Evolutionary conservation across 2,329 filamentous ascomycete genomes (phyloP).

Genomic region (Epichloe uncinata): DNA sequence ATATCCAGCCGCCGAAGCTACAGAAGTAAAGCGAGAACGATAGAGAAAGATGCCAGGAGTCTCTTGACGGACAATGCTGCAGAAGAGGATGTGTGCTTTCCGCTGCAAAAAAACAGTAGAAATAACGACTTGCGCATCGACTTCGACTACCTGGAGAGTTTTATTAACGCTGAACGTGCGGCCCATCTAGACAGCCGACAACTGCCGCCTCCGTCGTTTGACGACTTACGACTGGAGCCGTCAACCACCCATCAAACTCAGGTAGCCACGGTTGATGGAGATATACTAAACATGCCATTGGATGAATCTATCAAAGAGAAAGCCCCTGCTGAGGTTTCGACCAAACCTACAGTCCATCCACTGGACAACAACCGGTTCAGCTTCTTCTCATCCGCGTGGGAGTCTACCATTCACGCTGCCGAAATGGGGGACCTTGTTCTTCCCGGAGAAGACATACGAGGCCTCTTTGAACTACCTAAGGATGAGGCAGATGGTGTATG

Average conservation of each 20-base stretch:
- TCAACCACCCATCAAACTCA: conserved; percentile 18
- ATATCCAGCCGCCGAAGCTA: conserved; percentile 49
- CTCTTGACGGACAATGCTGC: conserved; percentile 55
- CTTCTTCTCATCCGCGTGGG: conserved; percentile 91
- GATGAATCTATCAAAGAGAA: conserved; percentile 37
- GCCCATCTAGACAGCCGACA: conserved; percentile 36
- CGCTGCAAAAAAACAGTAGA: conserved; percentile 50
- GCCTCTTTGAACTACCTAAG: conserved; percentile 61
- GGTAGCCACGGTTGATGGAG: conserved; percentile 40
- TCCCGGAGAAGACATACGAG: conserved; percentile 78
- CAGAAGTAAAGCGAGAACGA: conserved; percentile 43
- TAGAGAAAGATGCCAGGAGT: conserved; percentile 49
- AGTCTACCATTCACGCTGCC: conserved; percentile 82
- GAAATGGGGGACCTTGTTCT: conserved; percentile 81
- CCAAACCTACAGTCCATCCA: conserved; percentile 24
- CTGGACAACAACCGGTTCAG: conserved; percentile 72
- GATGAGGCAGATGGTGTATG: conserved; percentile 69
- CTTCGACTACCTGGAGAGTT: conserved; percentile 88
- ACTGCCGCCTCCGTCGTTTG: conserved; percentile 22
- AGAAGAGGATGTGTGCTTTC: conserved; percentile 84
- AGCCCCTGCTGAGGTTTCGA: conserved; percentile 19
- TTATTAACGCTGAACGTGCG: conserved; percentile 52
- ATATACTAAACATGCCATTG: conserved; percentile 41
- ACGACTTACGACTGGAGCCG: conserved; percentile 19
- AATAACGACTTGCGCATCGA: conserved; percentile 75